Evolutionary conservation across 2,329 filamentous ascomycete species (phyloP), one percentile per base, ranked within the genome.

Genomic region (Bertia moriformis): DNA sequence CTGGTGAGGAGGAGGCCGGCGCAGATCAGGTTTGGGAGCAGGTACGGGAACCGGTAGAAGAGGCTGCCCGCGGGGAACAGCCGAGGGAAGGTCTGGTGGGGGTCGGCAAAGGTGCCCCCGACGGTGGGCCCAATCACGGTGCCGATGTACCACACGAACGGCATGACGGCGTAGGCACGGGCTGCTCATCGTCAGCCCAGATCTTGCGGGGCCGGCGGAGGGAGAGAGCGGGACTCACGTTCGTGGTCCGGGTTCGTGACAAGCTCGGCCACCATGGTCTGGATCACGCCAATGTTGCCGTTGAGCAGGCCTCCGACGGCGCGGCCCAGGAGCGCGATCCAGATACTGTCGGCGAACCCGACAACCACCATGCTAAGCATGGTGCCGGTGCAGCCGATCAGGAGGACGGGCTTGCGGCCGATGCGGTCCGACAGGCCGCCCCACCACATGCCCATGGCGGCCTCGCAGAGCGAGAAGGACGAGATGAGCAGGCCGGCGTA

Each of bases 201-300:
- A 4, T 15, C 14, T 12, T 14, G 14, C 12, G 14, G 4, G 4
- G n/a, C n/a, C n/a, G 32, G 36, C 15, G 2, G 17, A 18, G 19
- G 15, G 17, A 14, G 14, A 20, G 30, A 19, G 29, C 20, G 2
- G 15, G 29, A 72, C 78, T 66, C 61, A 84, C 80, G 85, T 60
- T 93, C 86, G 59, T 93, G 84, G 50, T 88, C 82, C 13, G 83
- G 85, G 42, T 81, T 83, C 22, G 71, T 83, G 39, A 93, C 83
- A 41, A 94, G 58, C 57, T 95, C 88, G 19, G 81, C 85, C 13
- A 94, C 88, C 83, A 93, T 93, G 15, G 86, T 93, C 58, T 93
- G 82, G 46, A 91, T 85, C 24, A 91, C 83, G 19, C 83, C 87
- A 48, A 93, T 86, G 52, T 94, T 94, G 42, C 88, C 88, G 56